These are phyloP conservation scores for Rubroboletus satanas DNA, from an alignment of 768 basidiomycete species.

Conservation along the genomic window DNA sequence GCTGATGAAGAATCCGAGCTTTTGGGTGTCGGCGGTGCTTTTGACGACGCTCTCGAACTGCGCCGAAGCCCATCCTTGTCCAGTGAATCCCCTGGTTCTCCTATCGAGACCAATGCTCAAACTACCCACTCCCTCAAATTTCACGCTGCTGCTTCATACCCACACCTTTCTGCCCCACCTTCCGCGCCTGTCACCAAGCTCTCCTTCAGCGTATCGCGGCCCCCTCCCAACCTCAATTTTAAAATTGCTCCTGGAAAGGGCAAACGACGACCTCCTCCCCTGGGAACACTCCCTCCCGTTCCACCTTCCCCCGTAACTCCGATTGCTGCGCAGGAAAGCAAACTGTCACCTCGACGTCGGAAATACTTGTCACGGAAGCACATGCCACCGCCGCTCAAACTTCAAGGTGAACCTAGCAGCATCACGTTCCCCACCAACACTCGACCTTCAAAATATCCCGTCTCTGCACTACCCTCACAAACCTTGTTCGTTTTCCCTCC, in stretches of 20 bases:
- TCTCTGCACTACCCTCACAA: conserved; percentile 60
- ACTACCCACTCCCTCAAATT: conserved; percentile 23
- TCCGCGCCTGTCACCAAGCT: conserved; percentile 59
- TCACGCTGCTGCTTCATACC: conserved; percentile 2
- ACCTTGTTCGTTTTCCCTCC: conserved; percentile 87
- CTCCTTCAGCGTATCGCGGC: conserved; percentile 42
- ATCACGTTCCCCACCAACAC: conserved; percentile 27
- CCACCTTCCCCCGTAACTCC: conserved; percentile 66
- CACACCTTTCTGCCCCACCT: conserved; percentile 33
- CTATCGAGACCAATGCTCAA: conserved; percentile 28
- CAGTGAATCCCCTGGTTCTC: conserved; percentile 35
- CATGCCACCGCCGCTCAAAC: conserved; percentile 53
- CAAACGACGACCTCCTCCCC: conserved; percentile 59
- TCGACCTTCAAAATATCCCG: conserved; percentile 21
- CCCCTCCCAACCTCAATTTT: conserved; percentile 54
- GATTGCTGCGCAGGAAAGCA: conserved; percentile 38
- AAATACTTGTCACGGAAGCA: conserved; percentile 57
- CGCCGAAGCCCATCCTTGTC: conserved; percentile 35
- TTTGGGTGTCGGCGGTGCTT: conserved; percentile 65
- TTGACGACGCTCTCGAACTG: conserved; percentile 39
- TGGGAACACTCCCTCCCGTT: conserved; percentile 63
- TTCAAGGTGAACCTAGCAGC: conserved; percentile 32
- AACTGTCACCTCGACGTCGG: conserved; percentile 33
- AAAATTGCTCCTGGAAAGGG: conserved; percentile 43
- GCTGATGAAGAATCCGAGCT: conserved; percentile 77